Base-by-base conservation (phyloP, 371 early-diverging fungal genomes). In the Lichtheimia corymbifera region DNA sequence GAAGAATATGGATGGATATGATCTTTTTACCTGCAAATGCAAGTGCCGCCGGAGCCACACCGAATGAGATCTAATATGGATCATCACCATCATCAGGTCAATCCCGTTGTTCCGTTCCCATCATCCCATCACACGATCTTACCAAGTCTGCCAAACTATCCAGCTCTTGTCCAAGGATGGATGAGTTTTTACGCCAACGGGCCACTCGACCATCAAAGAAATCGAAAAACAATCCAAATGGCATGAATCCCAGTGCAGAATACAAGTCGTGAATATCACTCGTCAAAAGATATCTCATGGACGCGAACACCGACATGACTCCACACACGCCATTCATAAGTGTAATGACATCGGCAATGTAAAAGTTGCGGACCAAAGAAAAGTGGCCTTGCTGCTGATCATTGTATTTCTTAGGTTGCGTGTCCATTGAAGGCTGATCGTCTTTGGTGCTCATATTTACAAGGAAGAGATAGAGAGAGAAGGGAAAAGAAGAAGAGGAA, bases 101-200 rank as follows among this genome's bases (percentile, higher is more conserved):
- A n/a, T 41, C 28, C 41, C 41, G 17, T 22, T 11, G 55, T 45
- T 17, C 42, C 2, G 18, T 27, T 12, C 59, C 25, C 22, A 54
- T 20, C 15, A 55, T 55, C 25, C 28, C 35, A 35, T 35, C 35
- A 35, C 35, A 35, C 35, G 35, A 9, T 35, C 60, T 63, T 83
- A 94, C 91, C 71, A 93, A 78, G 75, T 95, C 96, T 18, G 96
- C 92, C 63, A 95, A 80, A 51, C 88, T 88, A 64, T 92, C 93
- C 30, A 92, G 66, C 61, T 90, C 93, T 65, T 91, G 91, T 2
- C 93, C 96, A n/a, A 94, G 73, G 43, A 79, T 64, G 4, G 91
- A 90, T 28, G 86, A 79, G 24, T 88, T 84, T 24, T 88, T 83
- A 58, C 88, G 78, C 93, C 92, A 94, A 50, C 95, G 88, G 12